phyloP scores from a whole-genome alignment of 2,329 filamentous ascomycete species.

The Stagonosporopsis rhizophila region DNA sequence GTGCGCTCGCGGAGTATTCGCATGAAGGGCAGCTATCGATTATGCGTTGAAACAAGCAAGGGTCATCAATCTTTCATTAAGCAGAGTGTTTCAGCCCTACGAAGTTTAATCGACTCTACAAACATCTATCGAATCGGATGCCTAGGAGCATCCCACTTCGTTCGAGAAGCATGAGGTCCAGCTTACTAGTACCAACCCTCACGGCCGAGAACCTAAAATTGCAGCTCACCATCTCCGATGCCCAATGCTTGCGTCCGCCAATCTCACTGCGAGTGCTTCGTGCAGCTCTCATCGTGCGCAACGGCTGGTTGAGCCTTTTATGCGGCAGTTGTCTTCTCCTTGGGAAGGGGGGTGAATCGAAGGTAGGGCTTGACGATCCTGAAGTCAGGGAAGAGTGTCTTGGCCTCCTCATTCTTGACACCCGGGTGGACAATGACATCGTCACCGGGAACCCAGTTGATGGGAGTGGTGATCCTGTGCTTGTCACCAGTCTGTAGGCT shows the following conservation, averaged over 20 bases:
- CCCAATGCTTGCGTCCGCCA: constrained; percentile 12
- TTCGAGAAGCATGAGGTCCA: constrained; percentile 16
- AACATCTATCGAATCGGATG: constrained; percentile 11
- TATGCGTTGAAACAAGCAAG: constrained; percentile 12
- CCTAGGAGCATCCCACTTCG: not conserved
- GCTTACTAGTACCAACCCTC: not conserved
- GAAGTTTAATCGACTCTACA: constrained; percentile 4
- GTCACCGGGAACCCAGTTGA: constrained; percentile 66
- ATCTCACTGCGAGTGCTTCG: constrained; percentile 2
- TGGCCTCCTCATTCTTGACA: constrained; percentile 65
- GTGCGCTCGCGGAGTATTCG: not conserved
- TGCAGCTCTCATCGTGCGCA: constrained; percentile 2
- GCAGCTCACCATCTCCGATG: constrained; percentile 11
- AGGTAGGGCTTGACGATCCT: constrained; percentile 69
- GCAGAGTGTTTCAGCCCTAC: constrained; percentile 19
- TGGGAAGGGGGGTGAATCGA: constrained; percentile 65
- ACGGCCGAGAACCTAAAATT: constrained; percentile 1
- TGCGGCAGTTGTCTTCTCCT: constrained; percentile 63
- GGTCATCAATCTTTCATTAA: constrained; percentile 20
- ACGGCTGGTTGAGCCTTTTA: constrained; percentile 14
- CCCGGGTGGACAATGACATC: constrained; percentile 68
- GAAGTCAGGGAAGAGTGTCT: constrained; percentile 66
- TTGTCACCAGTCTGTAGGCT: constrained; percentile 65
- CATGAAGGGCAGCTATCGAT: not conserved
- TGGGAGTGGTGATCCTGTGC: constrained; percentile 66